Conservation (phyloP, 192 early-diverging fungal species). For the Coemansia sp. region DNA sequence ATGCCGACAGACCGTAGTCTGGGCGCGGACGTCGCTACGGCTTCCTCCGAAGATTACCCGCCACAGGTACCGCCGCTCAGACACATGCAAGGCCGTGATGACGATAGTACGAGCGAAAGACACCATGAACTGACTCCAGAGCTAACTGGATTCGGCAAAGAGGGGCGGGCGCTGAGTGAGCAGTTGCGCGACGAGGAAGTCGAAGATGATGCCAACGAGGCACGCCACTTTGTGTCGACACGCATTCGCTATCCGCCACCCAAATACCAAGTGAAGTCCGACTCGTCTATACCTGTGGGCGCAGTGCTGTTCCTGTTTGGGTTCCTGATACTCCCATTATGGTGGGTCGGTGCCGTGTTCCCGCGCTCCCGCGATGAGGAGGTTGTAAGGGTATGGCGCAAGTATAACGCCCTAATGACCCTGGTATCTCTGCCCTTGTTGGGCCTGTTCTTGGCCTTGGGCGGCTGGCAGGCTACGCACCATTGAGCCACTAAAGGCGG, state of each 20-base stretch:
- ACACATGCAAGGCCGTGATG: constrained; percentile 12
- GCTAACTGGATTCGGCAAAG: neutral
- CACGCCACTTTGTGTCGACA: constrained; percentile 42
- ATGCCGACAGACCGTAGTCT: constrained; percentile 16
- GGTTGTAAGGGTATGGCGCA: constrained; percentile 53
- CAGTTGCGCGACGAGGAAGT: constrained; percentile 46
- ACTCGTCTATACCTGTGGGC: constrained; percentile 31
- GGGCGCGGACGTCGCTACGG: constrained; percentile 12
- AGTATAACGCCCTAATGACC: constrained; percentile 57
- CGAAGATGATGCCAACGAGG: constrained; percentile 56
- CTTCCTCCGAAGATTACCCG: constrained; percentile 28
- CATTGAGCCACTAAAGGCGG: constrained; percentile 1
- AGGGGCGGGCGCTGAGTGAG: constrained; percentile 27
- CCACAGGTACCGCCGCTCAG: constrained; percentile 17
- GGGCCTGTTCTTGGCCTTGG: constrained; percentile 52
- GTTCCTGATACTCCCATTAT: constrained; percentile 51
- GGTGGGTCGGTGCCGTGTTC: constrained; percentile 56
- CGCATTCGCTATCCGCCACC: constrained; percentile 46
- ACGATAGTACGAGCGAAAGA: constrained; percentile 9
- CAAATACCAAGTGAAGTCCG: constrained; percentile 26
- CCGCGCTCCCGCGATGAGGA: constrained; percentile 27
- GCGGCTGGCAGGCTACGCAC: constrained; percentile 56
- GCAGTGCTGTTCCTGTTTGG: constrained; percentile 47
- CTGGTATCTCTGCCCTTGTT: constrained; percentile 53
- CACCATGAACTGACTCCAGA: neutral